Evolutionary conservation across 441 rosid species (phyloP).

Genomic region (Erodium trifolium): DNA sequence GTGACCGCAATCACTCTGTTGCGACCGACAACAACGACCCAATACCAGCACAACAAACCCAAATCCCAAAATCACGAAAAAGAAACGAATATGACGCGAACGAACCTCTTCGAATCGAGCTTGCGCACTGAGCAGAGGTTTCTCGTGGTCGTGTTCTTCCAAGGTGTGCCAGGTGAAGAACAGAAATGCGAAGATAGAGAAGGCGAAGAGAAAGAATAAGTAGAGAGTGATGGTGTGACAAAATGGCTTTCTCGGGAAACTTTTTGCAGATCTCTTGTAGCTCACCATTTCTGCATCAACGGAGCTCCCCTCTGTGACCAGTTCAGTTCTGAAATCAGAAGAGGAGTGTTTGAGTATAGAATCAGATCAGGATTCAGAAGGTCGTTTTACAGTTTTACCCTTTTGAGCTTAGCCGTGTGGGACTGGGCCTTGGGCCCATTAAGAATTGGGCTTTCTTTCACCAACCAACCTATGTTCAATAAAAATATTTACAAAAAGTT

Average conservation of each 20-base stretch:
- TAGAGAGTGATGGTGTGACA: constrained; percentile 29
- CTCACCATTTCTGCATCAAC: constrained; percentile 37
- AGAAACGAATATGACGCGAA: background rate
- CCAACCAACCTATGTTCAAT: no score
- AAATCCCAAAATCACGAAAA: background rate
- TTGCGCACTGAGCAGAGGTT: background rate
- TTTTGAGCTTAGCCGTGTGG: no score
- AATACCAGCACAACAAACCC: background rate
- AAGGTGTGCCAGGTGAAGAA: constrained; percentile 34
- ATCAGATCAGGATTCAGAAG: no score
- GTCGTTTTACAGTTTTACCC: no score
- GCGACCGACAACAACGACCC: background rate
- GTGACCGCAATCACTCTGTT: background rate
- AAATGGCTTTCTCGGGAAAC: constrained; percentile 32
- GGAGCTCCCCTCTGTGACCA: background rate
- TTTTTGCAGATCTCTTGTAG: constrained; percentile 32
- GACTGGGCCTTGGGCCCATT: no score
- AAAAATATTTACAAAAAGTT: no score
- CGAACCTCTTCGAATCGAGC: background rate
- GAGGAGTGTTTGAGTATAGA: background rate
- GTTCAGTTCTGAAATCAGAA: background rate
- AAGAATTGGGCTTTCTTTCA: no score
- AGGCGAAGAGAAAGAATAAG: constrained; percentile 40
- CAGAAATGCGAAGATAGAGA: constrained; percentile 39
- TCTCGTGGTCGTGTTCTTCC: constrained; percentile 29